Percentiles rank a stretch among this genome's conserved stretches.
phyloP scores from a whole-genome alignment of 1,284 basidiomycete genomes.

The Puccinia hordei region DNA sequence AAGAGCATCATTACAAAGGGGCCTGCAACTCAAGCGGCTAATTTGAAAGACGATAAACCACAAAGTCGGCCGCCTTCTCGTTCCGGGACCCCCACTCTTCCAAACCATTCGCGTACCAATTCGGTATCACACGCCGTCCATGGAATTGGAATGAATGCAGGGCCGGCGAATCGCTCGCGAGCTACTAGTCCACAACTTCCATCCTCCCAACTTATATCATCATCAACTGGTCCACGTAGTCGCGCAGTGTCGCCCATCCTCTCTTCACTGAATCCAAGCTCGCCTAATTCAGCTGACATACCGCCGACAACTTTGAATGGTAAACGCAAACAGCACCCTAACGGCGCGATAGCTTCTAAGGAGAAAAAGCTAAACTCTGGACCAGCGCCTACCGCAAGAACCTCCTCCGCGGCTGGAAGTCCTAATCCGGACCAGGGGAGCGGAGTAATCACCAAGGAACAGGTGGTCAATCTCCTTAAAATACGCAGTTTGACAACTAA shows the following conservation, averaged over 20 bases:
- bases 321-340: constrained; percentile 45
- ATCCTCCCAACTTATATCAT: constrained; percentile 9
- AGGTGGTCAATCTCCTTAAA: constrained; percentile 18
- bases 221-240: constrained; percentile 25
- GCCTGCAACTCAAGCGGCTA: constrained; percentile 13
- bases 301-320: not conserved
- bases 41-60: constrained; percentile 32
- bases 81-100: constrained; percentile 32
- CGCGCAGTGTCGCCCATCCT: constrained; percentile 34
- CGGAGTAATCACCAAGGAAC: constrained; percentile 21
- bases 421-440: constrained; percentile 9
- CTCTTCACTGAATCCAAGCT: not conserved
- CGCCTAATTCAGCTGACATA: not conserved
- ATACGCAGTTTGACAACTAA: constrained; percentile 22
- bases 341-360: constrained; percentile 18
- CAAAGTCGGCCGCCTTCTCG: constrained; percentile 43
- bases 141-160: not conserved
- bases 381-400: not conserved
- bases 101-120: constrained; percentile 32
- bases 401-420: not conserved
- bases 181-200: constrained; percentile 44
- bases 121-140: constrained; percentile 22
- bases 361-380: constrained; percentile 44
- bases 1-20: constrained; percentile 16
- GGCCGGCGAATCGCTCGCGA: constrained; percentile 15